These are phyloP conservation scores for Penicillium palitans DNA, from an alignment of 2,329 filamentous ascomycete species.

Conservation along the genomic window DNA sequence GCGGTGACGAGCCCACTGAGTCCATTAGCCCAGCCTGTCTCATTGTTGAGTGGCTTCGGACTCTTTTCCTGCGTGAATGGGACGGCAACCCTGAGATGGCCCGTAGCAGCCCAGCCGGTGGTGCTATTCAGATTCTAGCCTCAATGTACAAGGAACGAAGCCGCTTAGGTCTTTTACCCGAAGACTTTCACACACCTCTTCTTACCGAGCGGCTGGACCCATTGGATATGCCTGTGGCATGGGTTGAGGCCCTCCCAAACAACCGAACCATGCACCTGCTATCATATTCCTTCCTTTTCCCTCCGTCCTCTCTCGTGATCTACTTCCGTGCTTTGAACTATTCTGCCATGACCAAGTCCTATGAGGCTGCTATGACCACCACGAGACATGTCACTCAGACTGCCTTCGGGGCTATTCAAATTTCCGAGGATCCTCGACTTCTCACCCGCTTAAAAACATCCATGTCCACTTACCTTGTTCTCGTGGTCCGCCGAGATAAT, in stretches of 20 bases:
- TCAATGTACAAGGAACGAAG: conserved; percentile 71
- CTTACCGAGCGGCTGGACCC: conserved; percentile 74
- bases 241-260: conserved; percentile 62
- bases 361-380: conserved; percentile 62
- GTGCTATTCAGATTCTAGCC: conserved; percentile 71
- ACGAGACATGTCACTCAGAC: conserved; percentile 49
- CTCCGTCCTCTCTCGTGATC: conserved; percentile 67
- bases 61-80: conserved; percentile 77
- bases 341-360: conserved; percentile 77
- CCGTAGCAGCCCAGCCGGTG: conserved; percentile 70
- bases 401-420: conserved; percentile 43
- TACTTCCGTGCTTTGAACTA: conserved; percentile 91
- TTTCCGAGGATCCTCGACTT: conserved; percentile 62
- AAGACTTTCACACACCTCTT: conserved; percentile 73
- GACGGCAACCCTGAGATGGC: conserved; percentile 70
- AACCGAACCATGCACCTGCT: conserved; percentile 71
- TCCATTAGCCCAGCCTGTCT: conserved; percentile 34
- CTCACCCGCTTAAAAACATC: conserved; percentile 65
- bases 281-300: conserved; percentile 79
- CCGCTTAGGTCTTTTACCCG: conserved; percentile 64
- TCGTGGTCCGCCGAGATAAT: conserved; percentile 67
- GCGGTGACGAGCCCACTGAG: conserved; percentile 12
- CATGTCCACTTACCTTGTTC: conserved; percentile 68
- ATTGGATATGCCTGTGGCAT: conserved; percentile 71
- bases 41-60: conserved; percentile 52